phyloP scores from a whole-genome alignment of 1,284 basidiomycete species.

The Moniliella sp. region DNA sequence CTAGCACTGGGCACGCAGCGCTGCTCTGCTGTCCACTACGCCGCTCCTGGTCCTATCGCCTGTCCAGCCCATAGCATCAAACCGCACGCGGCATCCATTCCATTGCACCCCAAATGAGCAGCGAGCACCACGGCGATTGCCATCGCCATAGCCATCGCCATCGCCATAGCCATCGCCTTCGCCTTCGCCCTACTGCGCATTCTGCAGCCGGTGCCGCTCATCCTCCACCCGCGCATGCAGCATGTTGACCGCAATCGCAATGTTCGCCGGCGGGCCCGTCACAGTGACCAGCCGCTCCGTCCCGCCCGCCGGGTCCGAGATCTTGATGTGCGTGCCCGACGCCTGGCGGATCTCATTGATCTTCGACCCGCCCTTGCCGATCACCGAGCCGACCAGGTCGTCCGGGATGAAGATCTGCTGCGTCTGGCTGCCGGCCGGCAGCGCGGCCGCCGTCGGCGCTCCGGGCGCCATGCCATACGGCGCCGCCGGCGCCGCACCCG shows the following conservation, averaged over 20 bases:
- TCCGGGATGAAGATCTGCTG: conserved; percentile 98
- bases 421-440: conserved; percentile 50
- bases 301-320: conserved; percentile 88
- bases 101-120: too few species aligned
- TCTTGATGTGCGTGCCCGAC: conserved; percentile 87
- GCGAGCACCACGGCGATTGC: too few species aligned
- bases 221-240: conserved; percentile 49
- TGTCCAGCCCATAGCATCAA: too few species aligned
- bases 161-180: too few species aligned
- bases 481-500: too few species aligned
- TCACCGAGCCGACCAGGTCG: conserved; percentile 89
- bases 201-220: conserved; percentile 5
- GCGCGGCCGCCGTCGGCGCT: conserved; percentile 24
- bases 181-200: too few species aligned
- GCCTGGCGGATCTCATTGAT: conserved; percentile 95
- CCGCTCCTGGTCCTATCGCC: too few species aligned
- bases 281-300: conserved; percentile 41
- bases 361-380: conserved; percentile 90
- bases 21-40: too few species aligned
- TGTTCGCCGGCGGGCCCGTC: conserved; percentile 81
- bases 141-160: too few species aligned
- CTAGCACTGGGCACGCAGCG: too few species aligned
- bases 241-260: conserved; percentile 83
- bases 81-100: too few species aligned
- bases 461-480: too few species aligned